These are phyloP conservation scores for Botrytis pseudocinerea DNA, from an alignment of 2,329 filamentous ascomycete species.

Conservation along the genomic window DNA sequence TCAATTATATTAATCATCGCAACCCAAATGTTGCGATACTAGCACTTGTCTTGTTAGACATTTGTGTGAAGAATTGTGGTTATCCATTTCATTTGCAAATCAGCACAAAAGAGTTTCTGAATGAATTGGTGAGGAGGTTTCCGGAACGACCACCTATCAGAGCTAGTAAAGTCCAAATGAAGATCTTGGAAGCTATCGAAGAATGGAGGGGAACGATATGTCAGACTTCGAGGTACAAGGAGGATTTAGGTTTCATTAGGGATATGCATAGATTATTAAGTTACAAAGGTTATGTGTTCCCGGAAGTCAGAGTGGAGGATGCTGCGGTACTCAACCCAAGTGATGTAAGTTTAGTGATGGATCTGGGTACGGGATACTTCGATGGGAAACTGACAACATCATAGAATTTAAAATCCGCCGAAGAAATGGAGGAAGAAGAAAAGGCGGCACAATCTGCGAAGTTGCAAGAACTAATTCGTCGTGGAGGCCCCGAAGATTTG, in stretches of 20 bases:
- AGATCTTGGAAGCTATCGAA: conserved; percentile 94
- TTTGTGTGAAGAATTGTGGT: conserved; percentile 99
- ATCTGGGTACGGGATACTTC: conserved; percentile 6
- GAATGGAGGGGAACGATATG: conserved; percentile 99
- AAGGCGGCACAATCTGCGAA: conserved; percentile 95
- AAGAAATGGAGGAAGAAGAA: conserved; percentile 99
- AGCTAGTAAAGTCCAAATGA: conserved; percentile 81
- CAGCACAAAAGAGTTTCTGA: conserved; percentile 97
- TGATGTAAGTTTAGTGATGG: conserved; percentile 64
- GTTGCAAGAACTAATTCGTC: conserved; percentile 90
- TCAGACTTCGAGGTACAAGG: conserved; percentile 95
- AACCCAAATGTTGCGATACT: conserved; percentile 94
- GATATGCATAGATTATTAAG: conserved; percentile 96
- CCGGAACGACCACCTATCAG: conserved; percentile 89
- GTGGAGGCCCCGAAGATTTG: conserved; percentile 87
- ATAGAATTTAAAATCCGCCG: conserved; percentile 90
- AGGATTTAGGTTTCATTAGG: conserved; percentile 91
- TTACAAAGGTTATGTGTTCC: conserved; percentile 97
- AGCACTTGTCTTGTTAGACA: conserved; percentile 89
- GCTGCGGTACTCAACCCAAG: conserved; percentile 95
- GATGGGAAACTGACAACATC: conserved; percentile 36
- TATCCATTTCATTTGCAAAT: conserved; percentile 99
- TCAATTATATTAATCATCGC: conserved; percentile 92
- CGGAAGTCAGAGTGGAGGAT: conserved; percentile 88
- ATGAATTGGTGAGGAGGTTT: conserved; percentile 94